These are phyloP conservation scores for Coemansia sp. DNA, from an alignment of 192 early-diverging fungal genomes.

Conservation along the genomic window DNA sequence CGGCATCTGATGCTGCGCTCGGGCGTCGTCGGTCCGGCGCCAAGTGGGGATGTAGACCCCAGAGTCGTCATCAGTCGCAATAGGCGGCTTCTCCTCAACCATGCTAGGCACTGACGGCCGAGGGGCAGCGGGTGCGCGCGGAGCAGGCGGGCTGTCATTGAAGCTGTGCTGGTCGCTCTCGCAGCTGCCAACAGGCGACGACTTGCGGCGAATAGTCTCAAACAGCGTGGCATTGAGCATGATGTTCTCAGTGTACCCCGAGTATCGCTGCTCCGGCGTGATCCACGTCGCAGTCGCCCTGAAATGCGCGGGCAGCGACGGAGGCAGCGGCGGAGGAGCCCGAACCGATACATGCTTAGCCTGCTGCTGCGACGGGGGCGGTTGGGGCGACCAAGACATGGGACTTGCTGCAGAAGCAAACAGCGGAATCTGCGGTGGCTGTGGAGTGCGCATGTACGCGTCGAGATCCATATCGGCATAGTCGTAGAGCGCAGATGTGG, in stretches of 20 bases:
- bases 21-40: constrained; percentile 18
- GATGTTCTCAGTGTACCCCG: constrained; percentile 46
- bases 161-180: constrained; percentile 17
- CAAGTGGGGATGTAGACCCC: constrained; percentile 52
- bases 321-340: constrained; percentile 9
- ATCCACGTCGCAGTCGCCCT: constrained; percentile 39
- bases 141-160: not conserved
- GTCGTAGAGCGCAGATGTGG: constrained; percentile 24
- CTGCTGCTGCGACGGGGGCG: not conserved
- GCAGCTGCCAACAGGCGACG: constrained; percentile 17
- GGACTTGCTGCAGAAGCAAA: constrained; percentile 24
- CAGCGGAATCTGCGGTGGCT: constrained; percentile 7
- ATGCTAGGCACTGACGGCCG: not conserved
- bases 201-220: constrained; percentile 42
- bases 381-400: constrained; percentile 10
- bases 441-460: constrained; percentile 17
- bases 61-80: constrained; percentile 6
- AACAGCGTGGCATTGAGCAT: constrained; percentile 48
- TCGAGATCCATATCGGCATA: constrained; percentile 21
- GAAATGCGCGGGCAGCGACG: constrained; percentile 23
- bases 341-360: not conserved
- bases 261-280: constrained; percentile 46
- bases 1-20: constrained; percentile 4
- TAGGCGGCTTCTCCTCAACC: not conserved
- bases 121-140: not conserved